A percentile compares a stretch with the other conserved stretches of the same genome.
Conservation (phyloP, 352 stramenopile genomes). For the Phytophthora idaei region DNA sequence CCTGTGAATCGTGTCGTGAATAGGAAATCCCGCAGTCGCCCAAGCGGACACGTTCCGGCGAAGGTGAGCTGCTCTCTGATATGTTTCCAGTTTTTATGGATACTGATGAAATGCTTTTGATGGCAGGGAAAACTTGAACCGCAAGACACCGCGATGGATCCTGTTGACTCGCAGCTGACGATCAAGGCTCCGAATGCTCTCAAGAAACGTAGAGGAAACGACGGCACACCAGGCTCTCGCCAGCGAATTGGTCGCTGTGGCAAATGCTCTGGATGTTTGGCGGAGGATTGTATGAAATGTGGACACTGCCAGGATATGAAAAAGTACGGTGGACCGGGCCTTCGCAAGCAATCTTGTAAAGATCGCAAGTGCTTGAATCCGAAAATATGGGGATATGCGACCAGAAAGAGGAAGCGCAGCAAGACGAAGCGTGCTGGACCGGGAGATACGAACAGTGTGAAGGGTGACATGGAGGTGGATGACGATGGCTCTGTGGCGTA, state of each 20-base stretch:
- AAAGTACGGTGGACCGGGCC: slow-evolving; percentile 85
- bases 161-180: slow-evolving; percentile 26
- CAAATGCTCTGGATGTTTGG: slow-evolving; percentile 76
- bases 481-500: slow-evolving; percentile 48
- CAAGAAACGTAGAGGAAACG: slow-evolving; percentile 47
- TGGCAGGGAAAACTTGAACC: slow-evolving; percentile 27
- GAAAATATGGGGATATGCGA: slow-evolving; percentile 57
- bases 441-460: slow-evolving; percentile 33
- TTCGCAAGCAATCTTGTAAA: slow-evolving; percentile 90
- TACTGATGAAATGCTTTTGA: slow-evolving; percentile 17
- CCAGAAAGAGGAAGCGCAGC: slow-evolving; percentile 47
- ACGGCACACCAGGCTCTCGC: slow-evolving; percentile 43
- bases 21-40: slow-evolving; percentile 27
- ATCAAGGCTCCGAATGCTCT: slow-evolving; percentile 27
- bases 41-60: slow-evolving; percentile 27
- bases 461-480: slow-evolving; percentile 48
- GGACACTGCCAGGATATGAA: slow-evolving; percentile 91
- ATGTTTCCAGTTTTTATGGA: not conserved
- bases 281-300: slow-evolving; percentile 87
- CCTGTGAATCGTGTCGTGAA: slow-evolving; percentile 32
- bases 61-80: slow-evolving; percentile 24
- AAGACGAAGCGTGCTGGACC: slow-evolving; percentile 27
- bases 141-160: slow-evolving; percentile 4
- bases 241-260: slow-evolving; percentile 82
- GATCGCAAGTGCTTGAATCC: slow-evolving; percentile 84